Percentiles rank a stretch among this genome's conserved stretches.
Evolutionary conservation across 305 asterid species (phyloP).

Genomic region (Solanum hybrid): DNA sequence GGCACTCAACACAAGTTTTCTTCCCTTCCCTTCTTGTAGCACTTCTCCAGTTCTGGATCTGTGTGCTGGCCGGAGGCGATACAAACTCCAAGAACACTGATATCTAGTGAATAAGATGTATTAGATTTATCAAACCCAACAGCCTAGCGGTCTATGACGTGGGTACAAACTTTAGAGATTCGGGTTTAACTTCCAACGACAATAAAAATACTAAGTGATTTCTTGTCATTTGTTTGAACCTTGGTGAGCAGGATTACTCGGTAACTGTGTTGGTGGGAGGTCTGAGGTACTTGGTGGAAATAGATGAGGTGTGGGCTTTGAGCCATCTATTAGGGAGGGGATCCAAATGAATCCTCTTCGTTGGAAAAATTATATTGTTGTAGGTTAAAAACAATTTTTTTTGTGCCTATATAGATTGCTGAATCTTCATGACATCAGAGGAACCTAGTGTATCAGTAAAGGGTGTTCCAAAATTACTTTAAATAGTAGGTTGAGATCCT

Average conservation of each 20-base stretch:
- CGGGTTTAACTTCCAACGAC: not conserved
- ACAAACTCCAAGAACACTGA: not conserved
- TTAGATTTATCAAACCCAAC: not conserved
- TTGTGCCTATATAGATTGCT: not conserved
- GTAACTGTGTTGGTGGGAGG: not conserved
- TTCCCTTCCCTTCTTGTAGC: not conserved
- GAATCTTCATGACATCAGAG: not conserved
- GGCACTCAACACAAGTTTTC: not conserved
- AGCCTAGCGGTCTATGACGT: not conserved
- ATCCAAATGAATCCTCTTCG: not conserved
- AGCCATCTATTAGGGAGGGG: not conserved
- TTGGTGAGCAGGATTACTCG: not conserved
- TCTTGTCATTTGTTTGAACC: not conserved
- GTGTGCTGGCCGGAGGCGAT: not conserved
- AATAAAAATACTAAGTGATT: not conserved
- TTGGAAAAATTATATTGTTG: not conserved
- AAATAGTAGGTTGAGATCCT: not conserved
- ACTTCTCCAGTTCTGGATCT: not conserved
- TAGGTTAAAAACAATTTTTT: not conserved
- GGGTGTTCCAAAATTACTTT: not conserved
- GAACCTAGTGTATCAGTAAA: not conserved
- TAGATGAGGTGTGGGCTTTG: not conserved
- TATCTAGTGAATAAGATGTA: not conserved
- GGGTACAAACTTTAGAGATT: not conserved
- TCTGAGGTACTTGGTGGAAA: not conserved